Evolutionary conservation across 345 rosid species (phyloP), one percentile per base, ranked within the genome.

Genomic region (Bretschneidera sinensis): DNA sequence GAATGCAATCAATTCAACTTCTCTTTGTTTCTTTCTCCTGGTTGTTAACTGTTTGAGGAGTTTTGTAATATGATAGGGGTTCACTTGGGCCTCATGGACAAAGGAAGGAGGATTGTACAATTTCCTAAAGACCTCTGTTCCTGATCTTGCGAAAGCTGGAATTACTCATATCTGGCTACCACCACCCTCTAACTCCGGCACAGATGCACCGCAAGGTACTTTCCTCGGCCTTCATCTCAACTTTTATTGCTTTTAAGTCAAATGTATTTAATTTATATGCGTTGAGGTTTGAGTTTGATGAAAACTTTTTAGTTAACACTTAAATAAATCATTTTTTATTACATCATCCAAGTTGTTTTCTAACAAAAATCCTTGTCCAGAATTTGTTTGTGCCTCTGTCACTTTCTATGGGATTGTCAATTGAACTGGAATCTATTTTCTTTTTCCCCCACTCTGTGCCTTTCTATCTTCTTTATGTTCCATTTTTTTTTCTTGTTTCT

Each of bases 121-220:
- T 39, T 82, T 76, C 3, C 78, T 92, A 14, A 81, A 73, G 69
- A 85, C 61, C 63, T 58, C 67, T 20, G 59, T 84, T 49, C 69
- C 85, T 54, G 96, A 89, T 31, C 59, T 89, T 56, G 81, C 79
- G 35, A 70, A 43, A 15, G 84, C 88, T 20, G 96, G 94, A 54
- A 67, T 87, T 52, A 82, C 98, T 55, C 96, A 87, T 66, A 77
- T 92, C 28, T 92, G 97, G 98, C 96, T 89, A 70, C 98, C 97
- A 43, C 97, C 98, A 9, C 72, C 98, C 2, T 92, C 97, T 48
- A 97, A 89, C 19, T 92, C 98, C 1, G 85, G n/a, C n/a, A n/a
- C n/a, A n/a, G n/a, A 39, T 43, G 67, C 78, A 18, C 76, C 77
- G 0, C 70, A 89, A 71, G 97, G 98, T 85, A n/a, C n/a, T n/a